These are phyloP conservation scores for Hippophae rhamnoides DNA, from an alignment of 306 rosid genomes.

Conservation along the genomic window DNA sequence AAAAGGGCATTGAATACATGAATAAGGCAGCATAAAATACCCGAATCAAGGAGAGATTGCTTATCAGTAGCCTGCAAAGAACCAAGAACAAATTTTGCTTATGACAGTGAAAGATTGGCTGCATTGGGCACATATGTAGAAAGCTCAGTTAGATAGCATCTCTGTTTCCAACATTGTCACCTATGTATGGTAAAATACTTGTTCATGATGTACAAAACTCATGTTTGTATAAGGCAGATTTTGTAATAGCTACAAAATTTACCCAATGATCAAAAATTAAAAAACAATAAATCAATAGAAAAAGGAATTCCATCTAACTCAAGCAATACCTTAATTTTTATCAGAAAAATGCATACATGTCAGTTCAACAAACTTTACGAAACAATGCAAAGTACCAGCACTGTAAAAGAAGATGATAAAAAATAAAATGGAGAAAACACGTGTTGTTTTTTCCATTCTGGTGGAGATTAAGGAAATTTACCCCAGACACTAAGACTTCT, in stretches of 20 bases:
- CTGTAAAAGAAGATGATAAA: background rate
- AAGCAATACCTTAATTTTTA: too few relatives aligned
- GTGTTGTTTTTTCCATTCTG: slow-evolving; percentile 12
- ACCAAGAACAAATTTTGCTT: background rate
- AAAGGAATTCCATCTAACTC: too few relatives aligned
- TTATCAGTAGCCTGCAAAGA: slow-evolving; percentile 84
- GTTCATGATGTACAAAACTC: too few relatives aligned
- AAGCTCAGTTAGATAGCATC: background rate
- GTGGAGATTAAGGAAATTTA: slow-evolving; percentile 30
- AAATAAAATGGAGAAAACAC: slow-evolving; percentile 4
- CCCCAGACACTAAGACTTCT: slow-evolving; percentile 92
- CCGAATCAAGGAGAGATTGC: slow-evolving; percentile 98
- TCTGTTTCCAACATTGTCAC: background rate
- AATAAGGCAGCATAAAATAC: slow-evolving; percentile 96
- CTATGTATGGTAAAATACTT: background rate
- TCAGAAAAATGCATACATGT: too few relatives aligned
- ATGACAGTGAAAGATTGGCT: background rate
- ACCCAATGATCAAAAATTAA: too few relatives aligned
- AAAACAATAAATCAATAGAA: too few relatives aligned
- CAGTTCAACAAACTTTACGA: too few relatives aligned
- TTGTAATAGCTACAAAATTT: too few relatives aligned
- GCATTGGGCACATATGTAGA: background rate
- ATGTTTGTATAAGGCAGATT: background rate
- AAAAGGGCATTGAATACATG: slow-evolving; percentile 80
- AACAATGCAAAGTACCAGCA: background rate